These are phyloP conservation scores for Backusella liffmaniae DNA, from an alignment of 192 early-diverging fungal species.

Conservation along the genomic window DNA sequence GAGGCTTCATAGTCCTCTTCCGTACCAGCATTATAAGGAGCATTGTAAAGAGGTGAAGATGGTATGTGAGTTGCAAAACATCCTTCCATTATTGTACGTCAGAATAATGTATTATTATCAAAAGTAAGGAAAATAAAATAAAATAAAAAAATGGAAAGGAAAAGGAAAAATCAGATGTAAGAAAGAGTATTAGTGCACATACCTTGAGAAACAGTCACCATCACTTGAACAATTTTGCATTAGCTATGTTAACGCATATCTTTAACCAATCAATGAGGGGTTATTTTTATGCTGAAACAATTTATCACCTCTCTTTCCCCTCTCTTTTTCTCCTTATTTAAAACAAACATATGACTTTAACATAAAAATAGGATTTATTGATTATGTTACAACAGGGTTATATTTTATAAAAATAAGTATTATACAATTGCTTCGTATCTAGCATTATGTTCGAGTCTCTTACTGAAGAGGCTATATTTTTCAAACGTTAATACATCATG, in stretches of 20 bases:
- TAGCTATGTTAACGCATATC: not conserved
- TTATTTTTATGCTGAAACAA: not conserved
- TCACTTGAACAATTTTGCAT: too few relatives aligned
- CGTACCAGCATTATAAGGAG: not conserved
- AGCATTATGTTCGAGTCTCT: constrained; percentile 21
- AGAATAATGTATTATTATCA: not conserved
- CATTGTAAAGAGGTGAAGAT: not conserved
- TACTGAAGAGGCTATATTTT: not conserved
- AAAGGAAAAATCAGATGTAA: not conserved
- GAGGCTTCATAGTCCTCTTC: constrained; percentile 7
- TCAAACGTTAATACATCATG: not conserved
- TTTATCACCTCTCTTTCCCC: not conserved
- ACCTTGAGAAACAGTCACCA: too few relatives aligned
- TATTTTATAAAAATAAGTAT: not conserved
- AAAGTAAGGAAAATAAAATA: not conserved
- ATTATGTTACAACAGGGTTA: not conserved
- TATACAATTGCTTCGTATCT: constrained; percentile 12
- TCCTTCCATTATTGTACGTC: not conserved
- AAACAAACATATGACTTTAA: not conserved
- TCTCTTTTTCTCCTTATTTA: not conserved
- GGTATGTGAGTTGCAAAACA: not conserved
- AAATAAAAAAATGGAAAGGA: not conserved
- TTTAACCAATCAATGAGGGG: not conserved
- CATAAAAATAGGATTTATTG: not conserved
- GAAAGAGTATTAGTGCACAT: too few relatives aligned